Percentiles rank a stretch among this genome's conserved stretches.
phyloP scores from a whole-genome alignment of 768 basidiomycete species.

The Austroboletus eburneus region DNA sequence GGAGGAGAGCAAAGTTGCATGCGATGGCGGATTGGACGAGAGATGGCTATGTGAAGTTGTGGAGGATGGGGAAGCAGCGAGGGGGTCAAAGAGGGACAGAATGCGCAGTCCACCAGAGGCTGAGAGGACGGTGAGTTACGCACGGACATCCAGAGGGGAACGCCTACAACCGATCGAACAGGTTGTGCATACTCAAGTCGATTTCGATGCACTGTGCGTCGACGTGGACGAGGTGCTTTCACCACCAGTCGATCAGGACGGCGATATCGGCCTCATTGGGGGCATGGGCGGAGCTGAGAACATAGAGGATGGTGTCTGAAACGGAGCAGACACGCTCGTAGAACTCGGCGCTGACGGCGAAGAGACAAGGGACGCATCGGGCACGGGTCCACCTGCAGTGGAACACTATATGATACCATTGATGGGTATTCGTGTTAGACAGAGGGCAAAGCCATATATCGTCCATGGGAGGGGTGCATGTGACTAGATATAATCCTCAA shows the following conservation, averaged over 20 bases:
- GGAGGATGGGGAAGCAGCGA: slow-evolving; percentile 48
- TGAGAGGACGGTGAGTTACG: slow-evolving; percentile 13
- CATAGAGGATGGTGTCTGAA: slow-evolving; percentile 27
- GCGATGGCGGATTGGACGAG: slow-evolving; percentile 47
- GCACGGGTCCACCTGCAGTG: slow-evolving; percentile 44
- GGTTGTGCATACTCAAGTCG: slow-evolving; percentile 34
- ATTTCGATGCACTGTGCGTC: slow-evolving; percentile 43
- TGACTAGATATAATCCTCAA: slow-evolving; percentile 62
- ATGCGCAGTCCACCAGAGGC: slow-evolving; percentile 40
- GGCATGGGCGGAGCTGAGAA: slow-evolving; percentile 33
- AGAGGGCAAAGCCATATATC: slow-evolving; percentile 49
- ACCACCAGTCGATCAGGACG: slow-evolving; percentile 50
- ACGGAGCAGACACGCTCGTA: slow-evolving; percentile 46
- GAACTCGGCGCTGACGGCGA: slow-evolving; percentile 46
- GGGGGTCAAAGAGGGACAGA: slow-evolving; percentile 40
- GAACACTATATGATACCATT: slow-evolving; percentile 59
- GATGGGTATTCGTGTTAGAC: slow-evolving; percentile 50
- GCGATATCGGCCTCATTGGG: slow-evolving; percentile 38
- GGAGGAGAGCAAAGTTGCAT: slow-evolving; percentile 44
- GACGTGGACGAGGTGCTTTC: slow-evolving; percentile 32
- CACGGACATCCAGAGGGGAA: neutral
- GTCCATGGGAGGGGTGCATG: slow-evolving; percentile 50
- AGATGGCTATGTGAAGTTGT: slow-evolving; percentile 50
- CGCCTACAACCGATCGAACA: slow-evolving; percentile 51
- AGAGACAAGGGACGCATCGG: slow-evolving; percentile 16